Evolutionary conservation across 1,139 yeast species (phyloP).

Genomic region (Hyphopichia wangnamkhiaoensis): DNA sequence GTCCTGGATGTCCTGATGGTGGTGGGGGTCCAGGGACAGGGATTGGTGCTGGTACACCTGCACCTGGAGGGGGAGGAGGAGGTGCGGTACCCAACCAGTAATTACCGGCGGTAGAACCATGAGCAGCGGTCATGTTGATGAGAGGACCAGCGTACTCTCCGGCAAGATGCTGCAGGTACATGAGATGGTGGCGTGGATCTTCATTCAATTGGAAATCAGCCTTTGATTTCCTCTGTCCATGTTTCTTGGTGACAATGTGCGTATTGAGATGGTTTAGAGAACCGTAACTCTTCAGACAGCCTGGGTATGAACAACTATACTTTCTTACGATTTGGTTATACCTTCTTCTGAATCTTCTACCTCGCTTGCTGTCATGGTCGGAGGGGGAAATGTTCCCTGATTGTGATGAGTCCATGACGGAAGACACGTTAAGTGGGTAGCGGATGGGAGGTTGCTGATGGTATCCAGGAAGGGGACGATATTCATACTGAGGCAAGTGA

Average conservation of each 20-base stretch:
- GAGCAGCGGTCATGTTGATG: not conserved
- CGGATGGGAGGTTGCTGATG: not conserved
- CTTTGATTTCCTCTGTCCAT: conserved; percentile 68
- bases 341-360: conserved; percentile 60
- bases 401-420: too few relatives aligned
- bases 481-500: not conserved
- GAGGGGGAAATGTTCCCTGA: conserved; percentile 4
- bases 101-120: conserved; percentile 23
- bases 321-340: conserved; percentile 71
- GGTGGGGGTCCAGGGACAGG: too few relatives aligned
- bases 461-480: not conserved
- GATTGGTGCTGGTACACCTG: not conserved
- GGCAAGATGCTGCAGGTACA: not conserved
- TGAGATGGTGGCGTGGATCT: conserved; percentile 11
- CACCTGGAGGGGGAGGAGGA: not conserved
- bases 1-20: too few relatives aligned
- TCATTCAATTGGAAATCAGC: conserved; percentile 54
- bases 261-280: conserved; percentile 77
- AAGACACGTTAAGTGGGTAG: conserved; percentile 2
- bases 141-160: not conserved
- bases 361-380: conserved; percentile 20
- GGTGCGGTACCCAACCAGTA: conserved; percentile 26
- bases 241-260: conserved; percentile 70
- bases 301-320: conserved; percentile 60
- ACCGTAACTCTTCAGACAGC: conserved; percentile 73